phyloP scores from a whole-genome alignment of 2,329 filamentous ascomycete species.

The Diplocarpon rosae region DNA sequence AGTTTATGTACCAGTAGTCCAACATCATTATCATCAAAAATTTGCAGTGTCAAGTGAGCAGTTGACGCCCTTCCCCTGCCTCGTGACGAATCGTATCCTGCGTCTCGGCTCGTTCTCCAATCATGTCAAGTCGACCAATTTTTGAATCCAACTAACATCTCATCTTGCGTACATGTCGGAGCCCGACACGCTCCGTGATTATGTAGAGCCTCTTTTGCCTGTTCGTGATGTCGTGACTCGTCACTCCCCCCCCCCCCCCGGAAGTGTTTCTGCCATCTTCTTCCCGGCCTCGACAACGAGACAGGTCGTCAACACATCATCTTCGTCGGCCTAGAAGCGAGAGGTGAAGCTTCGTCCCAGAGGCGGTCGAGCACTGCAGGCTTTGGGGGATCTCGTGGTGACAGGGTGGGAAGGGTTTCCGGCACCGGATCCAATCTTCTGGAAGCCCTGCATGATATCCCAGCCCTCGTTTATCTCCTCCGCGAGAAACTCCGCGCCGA shows the following conservation, averaged over 20 bases:
- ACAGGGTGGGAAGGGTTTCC: slow-evolving; percentile 9
- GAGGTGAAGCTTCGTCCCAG: slow-evolving; percentile 26
- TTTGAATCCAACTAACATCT: neutral
- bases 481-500: slow-evolving; percentile 41
- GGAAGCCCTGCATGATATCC: slow-evolving; percentile 65
- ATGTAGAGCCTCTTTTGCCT: neutral
- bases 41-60: slow-evolving; percentile 3
- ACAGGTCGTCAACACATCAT: slow-evolving; percentile 8
- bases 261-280: neutral
- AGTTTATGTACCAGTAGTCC: neutral
- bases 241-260: neutral
- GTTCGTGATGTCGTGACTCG: slow-evolving; percentile 7
- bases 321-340: slow-evolving; percentile 19
- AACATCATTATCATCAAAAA: slow-evolving; percentile 11
- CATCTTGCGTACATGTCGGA: neutral
- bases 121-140: neutral
- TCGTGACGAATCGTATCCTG: neutral
- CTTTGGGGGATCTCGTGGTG: slow-evolving; percentile 18
- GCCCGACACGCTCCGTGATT: neutral
- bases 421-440: slow-evolving; percentile 55
- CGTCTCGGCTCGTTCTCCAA: neutral
- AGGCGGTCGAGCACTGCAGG: slow-evolving; percentile 15
- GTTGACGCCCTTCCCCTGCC: slow-evolving; percentile 5
- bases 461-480: slow-evolving; percentile 52
- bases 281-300: slow-evolving; percentile 2